Conservation (phyloP, 2,329 filamentous ascomycete genomes). For the Chalara sp. region DNA sequence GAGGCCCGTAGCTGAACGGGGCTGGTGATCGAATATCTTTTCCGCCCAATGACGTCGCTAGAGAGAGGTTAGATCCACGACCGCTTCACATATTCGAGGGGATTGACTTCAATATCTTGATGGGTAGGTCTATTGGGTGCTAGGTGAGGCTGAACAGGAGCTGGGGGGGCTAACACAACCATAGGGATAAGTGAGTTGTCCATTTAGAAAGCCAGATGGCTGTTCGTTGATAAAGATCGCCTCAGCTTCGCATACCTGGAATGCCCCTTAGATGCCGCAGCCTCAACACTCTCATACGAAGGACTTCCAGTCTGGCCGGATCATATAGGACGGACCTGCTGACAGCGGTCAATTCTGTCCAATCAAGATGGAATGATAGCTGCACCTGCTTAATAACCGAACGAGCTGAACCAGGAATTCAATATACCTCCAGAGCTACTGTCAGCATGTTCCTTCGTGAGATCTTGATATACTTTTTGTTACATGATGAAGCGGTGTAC, state of each 20-base stretch:
- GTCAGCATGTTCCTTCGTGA: background rate
- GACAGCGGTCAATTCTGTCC: constrained; percentile 15
- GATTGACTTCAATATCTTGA: constrained; percentile 20
- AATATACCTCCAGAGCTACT: constrained; percentile 31
- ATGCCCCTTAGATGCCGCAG: constrained; percentile 48
- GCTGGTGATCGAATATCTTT: constrained; percentile 49
- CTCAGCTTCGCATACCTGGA: constrained; percentile 23
- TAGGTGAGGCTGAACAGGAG: constrained; percentile 11
- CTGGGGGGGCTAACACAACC: constrained; percentile 16
- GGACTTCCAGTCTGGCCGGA: constrained; percentile 44
- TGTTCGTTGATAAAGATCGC: background rate
- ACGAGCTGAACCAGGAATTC: constrained; percentile 43
- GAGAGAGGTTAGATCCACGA: background rate
- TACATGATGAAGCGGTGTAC: constrained; percentile 46
- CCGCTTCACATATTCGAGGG: background rate
- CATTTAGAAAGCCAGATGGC: constrained; percentile 2
- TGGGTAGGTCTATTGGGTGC: constrained; percentile 13
- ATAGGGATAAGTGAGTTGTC: constrained; percentile 16
- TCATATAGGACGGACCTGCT: constrained; percentile 47
- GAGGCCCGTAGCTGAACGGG: constrained; percentile 42
- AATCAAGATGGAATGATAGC: constrained; percentile 7
- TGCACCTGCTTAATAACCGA: constrained; percentile 44
- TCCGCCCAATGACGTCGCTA: constrained; percentile 54
- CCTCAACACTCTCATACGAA: constrained; percentile 41
- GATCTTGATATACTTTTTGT: background rate